Conservation (phyloP, 805 yeast genomes). For the Priceomyces fermenticarens region DNA sequence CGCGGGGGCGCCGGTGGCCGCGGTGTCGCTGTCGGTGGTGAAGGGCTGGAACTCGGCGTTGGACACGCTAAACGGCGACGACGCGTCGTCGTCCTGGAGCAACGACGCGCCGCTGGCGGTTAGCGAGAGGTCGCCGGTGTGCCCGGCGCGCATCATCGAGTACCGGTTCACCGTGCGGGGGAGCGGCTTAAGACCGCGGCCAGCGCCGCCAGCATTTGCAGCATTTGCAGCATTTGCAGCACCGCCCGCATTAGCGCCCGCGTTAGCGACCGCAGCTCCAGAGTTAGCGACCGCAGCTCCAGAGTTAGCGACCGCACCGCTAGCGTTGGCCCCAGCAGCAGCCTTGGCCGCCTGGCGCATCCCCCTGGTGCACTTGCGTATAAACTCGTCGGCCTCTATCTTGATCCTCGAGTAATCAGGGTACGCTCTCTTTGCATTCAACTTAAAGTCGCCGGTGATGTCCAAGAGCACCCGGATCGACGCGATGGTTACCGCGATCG, state of each 20-base stretch:
- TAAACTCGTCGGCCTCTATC: conserved; percentile 58
- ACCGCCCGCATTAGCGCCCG: too few relatives aligned
- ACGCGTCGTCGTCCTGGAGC: conserved; percentile 29
- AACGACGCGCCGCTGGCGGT: conserved; percentile 48
- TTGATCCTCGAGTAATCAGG: conserved; percentile 60
- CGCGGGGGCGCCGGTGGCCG: conserved; percentile 5
- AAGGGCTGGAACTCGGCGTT: conserved; percentile 35
- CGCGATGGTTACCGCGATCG: conserved; percentile 46
- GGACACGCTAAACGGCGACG: conserved; percentile 31
- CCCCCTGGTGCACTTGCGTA: conserved; percentile 59
- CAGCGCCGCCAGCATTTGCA: too few relatives aligned
- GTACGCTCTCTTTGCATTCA: conserved; percentile 58
- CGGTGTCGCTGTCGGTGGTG: conserved; percentile 14
- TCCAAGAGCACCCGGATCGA: conserved; percentile 52
- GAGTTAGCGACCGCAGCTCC: too few relatives aligned
- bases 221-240: too few relatives aligned
- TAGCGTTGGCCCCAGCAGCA: too few relatives aligned
- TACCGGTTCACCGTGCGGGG: conserved; percentile 33
- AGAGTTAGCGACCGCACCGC: too few relatives aligned
- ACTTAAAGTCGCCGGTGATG: conserved; percentile 63
- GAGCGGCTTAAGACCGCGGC: conserved; percentile 1
- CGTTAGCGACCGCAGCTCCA: too few relatives aligned
- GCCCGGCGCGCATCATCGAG: conserved; percentile 51
- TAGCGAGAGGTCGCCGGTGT: conserved; percentile 45
- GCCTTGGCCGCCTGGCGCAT: conserved; percentile 16